Evolutionary conservation across 148 eudicot species (phyloP).

Genomic region (Rheum nobile): DNA sequence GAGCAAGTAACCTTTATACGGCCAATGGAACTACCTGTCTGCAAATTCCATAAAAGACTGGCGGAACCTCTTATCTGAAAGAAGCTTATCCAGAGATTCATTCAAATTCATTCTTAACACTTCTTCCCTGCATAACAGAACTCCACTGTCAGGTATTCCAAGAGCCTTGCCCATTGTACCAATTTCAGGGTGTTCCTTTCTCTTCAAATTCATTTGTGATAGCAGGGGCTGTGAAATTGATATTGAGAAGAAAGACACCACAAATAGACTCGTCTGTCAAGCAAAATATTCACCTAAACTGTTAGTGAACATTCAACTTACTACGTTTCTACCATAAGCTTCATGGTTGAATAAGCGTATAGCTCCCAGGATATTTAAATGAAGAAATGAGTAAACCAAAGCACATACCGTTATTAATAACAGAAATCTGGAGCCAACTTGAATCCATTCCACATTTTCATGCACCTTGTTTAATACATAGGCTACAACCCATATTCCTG

Average conservation of each 20-base stretch:
- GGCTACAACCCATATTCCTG: conserved; percentile 72
- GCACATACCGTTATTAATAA: conserved; percentile 48
- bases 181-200: conserved; percentile 27
- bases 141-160: conserved; percentile 53
- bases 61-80: conserved; percentile 54
- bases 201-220: conserved; percentile 70
- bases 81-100: conserved; percentile 78
- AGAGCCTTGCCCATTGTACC: conserved; percentile 73
- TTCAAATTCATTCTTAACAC: conserved; percentile 26
- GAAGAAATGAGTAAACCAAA: neutral
- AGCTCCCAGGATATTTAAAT: neutral
- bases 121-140: conserved; percentile 26
- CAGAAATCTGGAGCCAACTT: conserved; percentile 62
- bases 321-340: neutral
- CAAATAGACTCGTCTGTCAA: conserved; percentile 55
- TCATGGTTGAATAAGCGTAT: neutral
- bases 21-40: conserved; percentile 41
- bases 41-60: conserved; percentile 80
- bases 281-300: conserved; percentile 15
- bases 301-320: conserved; percentile 4
- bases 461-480: conserved; percentile 57
- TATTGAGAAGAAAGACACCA: conserved; percentile 71
- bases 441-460: conserved; percentile 52
- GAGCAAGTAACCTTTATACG: neutral
- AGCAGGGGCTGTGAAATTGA: conserved; percentile 80